Conservation (phyloP, 2,329 filamentous ascomycete species). For the Beauveria medogensis region DNA sequence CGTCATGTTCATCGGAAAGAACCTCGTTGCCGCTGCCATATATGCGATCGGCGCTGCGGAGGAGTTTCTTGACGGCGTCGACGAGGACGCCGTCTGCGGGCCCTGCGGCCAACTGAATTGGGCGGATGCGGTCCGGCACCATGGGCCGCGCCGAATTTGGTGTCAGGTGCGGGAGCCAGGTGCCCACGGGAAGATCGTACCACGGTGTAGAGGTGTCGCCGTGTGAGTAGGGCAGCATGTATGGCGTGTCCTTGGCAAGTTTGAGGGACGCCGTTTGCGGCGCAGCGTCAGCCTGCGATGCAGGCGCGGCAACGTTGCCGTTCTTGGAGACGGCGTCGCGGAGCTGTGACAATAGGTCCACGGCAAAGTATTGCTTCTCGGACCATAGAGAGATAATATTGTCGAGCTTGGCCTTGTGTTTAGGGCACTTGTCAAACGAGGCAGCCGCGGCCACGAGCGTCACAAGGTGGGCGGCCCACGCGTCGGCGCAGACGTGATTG, state of each 20-base stretch:
- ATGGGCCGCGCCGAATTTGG: slow-evolving; percentile 70
- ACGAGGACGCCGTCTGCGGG: slow-evolving; percentile 60
- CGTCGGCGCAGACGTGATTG: slow-evolving; percentile 44
- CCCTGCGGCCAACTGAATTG: slow-evolving; percentile 60
- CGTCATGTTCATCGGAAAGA: neutral
- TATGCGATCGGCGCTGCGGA: slow-evolving; percentile 62
- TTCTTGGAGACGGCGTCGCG: slow-evolving; percentile 42
- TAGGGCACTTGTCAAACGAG: slow-evolving; percentile 51
- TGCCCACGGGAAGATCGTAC: slow-evolving; percentile 76
- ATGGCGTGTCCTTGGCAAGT: slow-evolving; percentile 52
- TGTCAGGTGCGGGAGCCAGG: slow-evolving; percentile 70
- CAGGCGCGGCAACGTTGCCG: neutral
- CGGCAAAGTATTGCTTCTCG: slow-evolving; percentile 53
- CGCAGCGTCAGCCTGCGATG: slow-evolving; percentile 13
- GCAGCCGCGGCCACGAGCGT: slow-evolving; percentile 54
- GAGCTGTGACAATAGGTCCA: slow-evolving; percentile 48
- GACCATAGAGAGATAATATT: slow-evolving; percentile 64
- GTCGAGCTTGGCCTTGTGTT: slow-evolving; percentile 56
- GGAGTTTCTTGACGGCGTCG: slow-evolving; percentile 59
- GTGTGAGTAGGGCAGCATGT: slow-evolving; percentile 65
- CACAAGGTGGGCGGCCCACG: slow-evolving; percentile 51
- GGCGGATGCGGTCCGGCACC: slow-evolving; percentile 60
- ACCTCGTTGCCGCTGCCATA: slow-evolving; percentile 42
- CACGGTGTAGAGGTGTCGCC: slow-evolving; percentile 66
- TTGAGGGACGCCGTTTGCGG: slow-evolving; percentile 14